These are phyloP conservation scores for Telopea speciosissima DNA, from an alignment of 177 flowering plant species.

Conservation along the genomic window DNA sequence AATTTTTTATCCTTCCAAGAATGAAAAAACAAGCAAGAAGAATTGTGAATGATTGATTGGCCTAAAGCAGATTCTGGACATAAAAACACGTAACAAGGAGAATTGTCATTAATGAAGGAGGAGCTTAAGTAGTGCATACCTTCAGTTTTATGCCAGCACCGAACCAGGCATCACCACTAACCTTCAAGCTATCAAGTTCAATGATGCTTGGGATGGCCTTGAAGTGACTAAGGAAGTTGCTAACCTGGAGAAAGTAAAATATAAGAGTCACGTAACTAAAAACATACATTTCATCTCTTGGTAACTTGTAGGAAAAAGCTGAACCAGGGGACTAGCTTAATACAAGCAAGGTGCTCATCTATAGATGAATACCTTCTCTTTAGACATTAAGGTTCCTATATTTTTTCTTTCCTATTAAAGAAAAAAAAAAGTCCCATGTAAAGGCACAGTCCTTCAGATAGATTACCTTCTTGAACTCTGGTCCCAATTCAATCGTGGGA, in stretches of 20 bases:
- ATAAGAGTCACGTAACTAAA: not conserved
- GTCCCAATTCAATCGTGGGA: constrained; percentile 89
- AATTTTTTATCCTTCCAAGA: too few species aligned
- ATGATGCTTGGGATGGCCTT: constrained; percentile 92
- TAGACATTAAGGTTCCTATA: too few species aligned
- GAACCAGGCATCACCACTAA: constrained; percentile 96
- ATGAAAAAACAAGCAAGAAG: too few species aligned
- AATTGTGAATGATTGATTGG: too few species aligned
- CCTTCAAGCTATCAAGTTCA: constrained; percentile 89
- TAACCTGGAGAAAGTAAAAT: constrained; percentile 46
- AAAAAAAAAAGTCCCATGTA: too few species aligned
- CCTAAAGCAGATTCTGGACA: not conserved
- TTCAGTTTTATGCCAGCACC: constrained; percentile 68
- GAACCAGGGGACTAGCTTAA: too few species aligned
- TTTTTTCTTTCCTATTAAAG: too few species aligned
- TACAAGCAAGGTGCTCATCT: too few species aligned
- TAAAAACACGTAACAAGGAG: not conserved
- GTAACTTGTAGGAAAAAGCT: too few species aligned
- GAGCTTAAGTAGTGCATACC: constrained; percentile 39
- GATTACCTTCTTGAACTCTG: constrained; percentile 93
- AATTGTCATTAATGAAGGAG: not conserved
- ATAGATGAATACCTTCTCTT: too few species aligned
- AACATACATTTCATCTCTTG: too few species aligned
- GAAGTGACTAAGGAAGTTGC: constrained; percentile 75
- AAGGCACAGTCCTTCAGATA: not conserved